Evolutionary conservation across 2,329 filamentous ascomycete genomes (phyloP), one percentile per base, ranked within the genome.

Genomic region (Fusarium sp.): DNA sequence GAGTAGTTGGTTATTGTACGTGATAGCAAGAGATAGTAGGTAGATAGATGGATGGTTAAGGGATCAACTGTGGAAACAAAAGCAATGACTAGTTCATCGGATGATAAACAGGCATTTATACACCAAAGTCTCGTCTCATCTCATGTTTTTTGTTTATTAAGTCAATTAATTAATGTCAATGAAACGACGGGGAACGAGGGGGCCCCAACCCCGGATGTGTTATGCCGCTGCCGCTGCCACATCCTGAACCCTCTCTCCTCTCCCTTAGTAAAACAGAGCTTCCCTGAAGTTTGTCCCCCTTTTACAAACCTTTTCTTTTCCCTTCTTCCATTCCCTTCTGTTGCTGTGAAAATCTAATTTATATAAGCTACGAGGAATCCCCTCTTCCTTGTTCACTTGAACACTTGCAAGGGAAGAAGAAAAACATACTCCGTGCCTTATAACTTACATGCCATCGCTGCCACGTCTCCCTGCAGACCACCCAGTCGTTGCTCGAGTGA

Each of bases 391-490:
- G 10, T 40, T 57, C 43, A 44, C 53, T 45, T 19, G 39, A 26
- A 50, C 49, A 58, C 51, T 49, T 70, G 61, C 56, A 58, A 5
- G 17, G 17, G 35, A 55, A 26, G 49, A 28, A 52, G 46, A 47
- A 10, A 67, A 20, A 41, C 44, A 37, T 52, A 39, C 24, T 47
- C 30, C n/a, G 41, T 33, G 30, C 30, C 17, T 19, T 37, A 32
- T 59, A 48, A 59, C 61, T 64, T 65, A 40, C 28, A 65, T 60
- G 53, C 37, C 33, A 26, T 48, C 61, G 44, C 50, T 67, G 66
- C 62, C 57, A 69, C 66, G 57, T 69, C 56, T 70, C 33, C 63
- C 44, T 59, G 41, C 65, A 56, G 48, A 55, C 66, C 24, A 52
- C 55, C 22, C 46, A 56, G 37, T 40, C 62, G 59, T 65, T 65